Percentiles rank a stretch among this genome's conserved stretches.
Evolutionary conservation across 768 basidiomycete genomes (phyloP).

Genomic region (Gloeopeniophorella convolvens): DNA sequence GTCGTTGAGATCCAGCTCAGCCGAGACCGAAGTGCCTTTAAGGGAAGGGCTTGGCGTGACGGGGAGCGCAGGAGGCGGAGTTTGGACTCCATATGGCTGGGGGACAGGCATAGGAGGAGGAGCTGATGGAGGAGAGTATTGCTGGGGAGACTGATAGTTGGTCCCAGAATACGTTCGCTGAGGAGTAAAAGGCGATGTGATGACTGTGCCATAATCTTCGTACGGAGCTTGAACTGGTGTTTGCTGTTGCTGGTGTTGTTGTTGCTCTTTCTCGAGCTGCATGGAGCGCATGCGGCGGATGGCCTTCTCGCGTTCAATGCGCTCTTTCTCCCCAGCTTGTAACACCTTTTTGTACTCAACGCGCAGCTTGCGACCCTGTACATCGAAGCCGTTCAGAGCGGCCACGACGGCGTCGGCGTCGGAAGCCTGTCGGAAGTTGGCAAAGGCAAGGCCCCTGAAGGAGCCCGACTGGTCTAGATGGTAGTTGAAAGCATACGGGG

Average conservation of each 20-base stretch:
- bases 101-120: conserved; percentile 35
- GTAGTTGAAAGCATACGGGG: conserved; percentile 99
- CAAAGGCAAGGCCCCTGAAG: conserved; percentile 96
- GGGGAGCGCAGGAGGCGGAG: conserved; percentile 46
- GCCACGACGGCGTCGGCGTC: conserved; percentile 96
- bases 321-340: conserved; percentile 98
- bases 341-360: conserved; percentile 99
- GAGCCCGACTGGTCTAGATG: conserved; percentile 94
- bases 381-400: conserved; percentile 93
- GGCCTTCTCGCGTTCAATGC: conserved; percentile 97
- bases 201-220: conserved; percentile 68
- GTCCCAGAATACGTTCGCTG: conserved; percentile 67
- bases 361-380: conserved; percentile 93
- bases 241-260: conserved; percentile 37
- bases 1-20: conserved; percentile 92
- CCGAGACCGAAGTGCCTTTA: conserved; percentile 45
- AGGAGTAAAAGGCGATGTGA: conserved; percentile 52
- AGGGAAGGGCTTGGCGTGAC: conserved; percentile 57
- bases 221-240: conserved; percentile 30
- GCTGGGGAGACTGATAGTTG: conserved; percentile 49
- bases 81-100: conserved; percentile 36
- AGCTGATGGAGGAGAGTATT: conserved; percentile 59
- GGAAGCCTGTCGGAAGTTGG: conserved; percentile 86
- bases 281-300: conserved; percentile 96
- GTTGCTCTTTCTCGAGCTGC: conserved; percentile 84